Base-by-base conservation (phyloP, 2,329 filamentous ascomycete genomes). In the Fusarium metavorans region DNA sequence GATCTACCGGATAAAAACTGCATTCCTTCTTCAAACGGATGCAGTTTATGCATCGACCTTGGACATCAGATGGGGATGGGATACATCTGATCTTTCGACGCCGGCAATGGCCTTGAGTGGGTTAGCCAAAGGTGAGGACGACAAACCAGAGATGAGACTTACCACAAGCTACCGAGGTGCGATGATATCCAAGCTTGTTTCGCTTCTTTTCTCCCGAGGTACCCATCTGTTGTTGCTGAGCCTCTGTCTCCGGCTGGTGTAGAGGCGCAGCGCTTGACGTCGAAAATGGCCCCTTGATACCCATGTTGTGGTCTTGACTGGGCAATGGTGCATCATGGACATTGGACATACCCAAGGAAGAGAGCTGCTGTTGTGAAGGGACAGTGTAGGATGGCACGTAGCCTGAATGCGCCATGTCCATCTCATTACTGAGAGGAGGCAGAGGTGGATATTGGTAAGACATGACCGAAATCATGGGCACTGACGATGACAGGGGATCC, bases 81-180 rank as follows among this genome's bases (percentile, higher is more conserved):
- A 98, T 91, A 83, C 96, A 98, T 84, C 96, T 90, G 72, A 98
- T 98, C 84, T 98, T 98, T 77, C 96, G 92, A 81, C 94, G 90
- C 79, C 96, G 94, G 82, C 96, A 98, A 81, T 98, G 95, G 66
- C 93, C 96, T 98, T 66, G 37, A 20, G 32, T 43, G 34, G 13
- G 11, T 41, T 30, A 56, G 65, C 70, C 67, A 73, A 68, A 25
- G 45, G 50, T 23, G 32, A 27, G 23, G 39, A 56, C 10, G 2
- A 25, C 10, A n/a, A 13, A 41, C 13, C 30, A 32, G 8, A 41
- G 48, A 67, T 18, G 5, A 20, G 41, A 91, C 95, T 90, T 89
- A 98, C 96, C 93, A 86, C 96, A 98, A 77, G 96, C 97, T 78
- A 98, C 94, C 52, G 95, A 97, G 39, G 95, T 98, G 80, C 96